Percentiles rank a stretch among this genome's conserved stretches.
These are phyloP conservation scores for Lupinus albus DNA, from an alignment of 306 rosid genomes.

Conservation along the genomic window DNA sequence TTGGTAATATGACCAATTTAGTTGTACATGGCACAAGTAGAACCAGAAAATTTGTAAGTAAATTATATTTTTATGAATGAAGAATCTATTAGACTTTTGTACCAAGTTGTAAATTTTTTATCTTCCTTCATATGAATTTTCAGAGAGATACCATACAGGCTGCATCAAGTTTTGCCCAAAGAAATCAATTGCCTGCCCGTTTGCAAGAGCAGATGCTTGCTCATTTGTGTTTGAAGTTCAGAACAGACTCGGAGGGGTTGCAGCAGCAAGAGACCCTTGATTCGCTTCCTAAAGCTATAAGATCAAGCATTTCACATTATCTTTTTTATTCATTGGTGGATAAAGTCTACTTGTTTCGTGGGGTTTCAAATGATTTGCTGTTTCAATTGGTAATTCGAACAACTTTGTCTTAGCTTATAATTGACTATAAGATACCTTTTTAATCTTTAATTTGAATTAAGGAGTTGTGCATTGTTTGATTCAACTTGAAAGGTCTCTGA, in stretches of 20 bases:
- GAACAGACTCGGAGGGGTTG: slow-evolving; percentile 92
- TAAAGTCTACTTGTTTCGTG: slow-evolving; percentile 77
- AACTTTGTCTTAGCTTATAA: slow-evolving; percentile 7
- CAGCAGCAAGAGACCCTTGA: slow-evolving; percentile 96
- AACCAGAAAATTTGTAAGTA: slow-evolving; percentile 84
- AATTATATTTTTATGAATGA: slow-evolving; percentile 2
- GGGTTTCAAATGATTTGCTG: slow-evolving; percentile 85
- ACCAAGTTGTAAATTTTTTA: neutral
- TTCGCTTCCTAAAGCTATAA: slow-evolving; percentile 91
- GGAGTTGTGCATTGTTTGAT: slow-evolving; percentile 25
- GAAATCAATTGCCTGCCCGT: slow-evolving; percentile 80
- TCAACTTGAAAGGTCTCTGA: slow-evolving; percentile 69
- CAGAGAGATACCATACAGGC: slow-evolving; percentile 97
- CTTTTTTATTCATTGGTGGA: slow-evolving; percentile 80
- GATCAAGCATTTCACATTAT: slow-evolving; percentile 84
- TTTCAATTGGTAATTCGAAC: slow-evolving; percentile 78
- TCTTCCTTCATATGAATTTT: slow-evolving; percentile 12
- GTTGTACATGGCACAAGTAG: slow-evolving; percentile 92
- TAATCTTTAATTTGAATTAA: slow-evolving; percentile 20
- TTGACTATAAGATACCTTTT: slow-evolving; percentile 7
- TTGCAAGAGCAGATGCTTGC: slow-evolving; percentile 97
- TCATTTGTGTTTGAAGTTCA: slow-evolving; percentile 83
- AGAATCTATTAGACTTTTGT: neutral
- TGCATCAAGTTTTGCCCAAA: slow-evolving; percentile 88
- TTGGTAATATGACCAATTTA: slow-evolving; percentile 97